Conservation (phyloP, 1,284 basidiomycete genomes). For the Cryptococcus sp. region DNA sequence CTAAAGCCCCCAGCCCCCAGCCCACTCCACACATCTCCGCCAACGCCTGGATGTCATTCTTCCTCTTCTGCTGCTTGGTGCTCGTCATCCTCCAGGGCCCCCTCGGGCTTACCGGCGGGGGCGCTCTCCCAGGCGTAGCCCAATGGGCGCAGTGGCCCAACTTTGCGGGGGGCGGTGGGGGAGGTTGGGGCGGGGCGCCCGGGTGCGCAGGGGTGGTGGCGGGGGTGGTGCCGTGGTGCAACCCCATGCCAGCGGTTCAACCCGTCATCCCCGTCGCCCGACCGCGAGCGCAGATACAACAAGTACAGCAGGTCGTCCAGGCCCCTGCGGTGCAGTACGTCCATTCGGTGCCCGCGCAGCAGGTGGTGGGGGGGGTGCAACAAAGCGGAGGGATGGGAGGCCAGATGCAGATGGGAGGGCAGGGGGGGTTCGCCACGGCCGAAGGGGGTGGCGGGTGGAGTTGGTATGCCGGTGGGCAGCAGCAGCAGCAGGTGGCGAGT, state of each 20-base stretch:
- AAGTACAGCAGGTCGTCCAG: conserved; percentile 16
- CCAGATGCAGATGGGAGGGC: conserved; percentile 30
- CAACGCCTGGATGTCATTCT: conserved; percentile 42
- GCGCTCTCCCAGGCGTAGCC: not conserved
- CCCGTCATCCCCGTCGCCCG: not conserved
- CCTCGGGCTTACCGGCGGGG: conserved; percentile 26
- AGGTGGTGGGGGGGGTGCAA: not conserved
- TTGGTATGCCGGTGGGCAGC: conserved; percentile 32
- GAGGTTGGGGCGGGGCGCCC: conserved; percentile 18
- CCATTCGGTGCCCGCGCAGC: conserved; percentile 1
- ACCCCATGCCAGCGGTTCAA: conserved; percentile 2
- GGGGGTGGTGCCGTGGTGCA: conserved; percentile 34
- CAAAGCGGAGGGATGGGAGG: not conserved
- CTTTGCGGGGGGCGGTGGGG: conserved; percentile 1
- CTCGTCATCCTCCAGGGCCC: conserved; percentile 43
- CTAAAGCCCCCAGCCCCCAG: conserved; percentile 15
- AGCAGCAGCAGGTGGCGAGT: not conserved
- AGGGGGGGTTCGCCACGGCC: conserved; percentile 25
- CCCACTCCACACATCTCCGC: conserved; percentile 30
- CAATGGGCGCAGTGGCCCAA: conserved; percentile 6
- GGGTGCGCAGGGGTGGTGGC: conserved; percentile 31
- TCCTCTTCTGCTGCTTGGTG: conserved; percentile 39
- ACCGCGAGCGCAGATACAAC: conserved; percentile 12
- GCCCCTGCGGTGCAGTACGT: not conserved
- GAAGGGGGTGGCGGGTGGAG: conserved; percentile 30